phyloP scores from a whole-genome alignment of 192 early-diverging fungal genomes.

The Coemansia sp. region DNA sequence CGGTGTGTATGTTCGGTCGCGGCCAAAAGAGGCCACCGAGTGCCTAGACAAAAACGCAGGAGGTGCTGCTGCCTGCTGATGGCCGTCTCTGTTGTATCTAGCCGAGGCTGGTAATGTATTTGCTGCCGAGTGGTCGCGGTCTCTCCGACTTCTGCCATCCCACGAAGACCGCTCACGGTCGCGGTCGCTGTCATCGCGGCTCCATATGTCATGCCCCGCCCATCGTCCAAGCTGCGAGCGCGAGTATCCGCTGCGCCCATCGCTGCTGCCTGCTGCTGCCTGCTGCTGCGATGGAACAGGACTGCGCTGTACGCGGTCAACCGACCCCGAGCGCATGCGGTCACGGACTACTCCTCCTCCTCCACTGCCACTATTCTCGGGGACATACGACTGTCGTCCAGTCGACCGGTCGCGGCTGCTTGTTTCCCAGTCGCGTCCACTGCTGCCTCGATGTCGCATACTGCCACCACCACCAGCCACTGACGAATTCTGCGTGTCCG shows the following conservation, averaged over 20 bases:
- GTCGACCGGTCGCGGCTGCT: slow-evolving; percentile 18
- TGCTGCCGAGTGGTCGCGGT: slow-evolving; percentile 11
- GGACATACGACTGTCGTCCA: slow-evolving; percentile 2
- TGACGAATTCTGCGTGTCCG: slow-evolving; percentile 24
- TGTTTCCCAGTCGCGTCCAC: slow-evolving; percentile 22
- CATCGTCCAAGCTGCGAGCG: slow-evolving; percentile 17
- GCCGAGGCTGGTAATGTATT: not conserved
- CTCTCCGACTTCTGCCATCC: slow-evolving; percentile 8
- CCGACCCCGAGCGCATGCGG: slow-evolving; percentile 15
- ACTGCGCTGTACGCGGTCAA: slow-evolving; percentile 14
- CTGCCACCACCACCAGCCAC: not conserved
- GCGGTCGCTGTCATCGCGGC: slow-evolving; percentile 14
- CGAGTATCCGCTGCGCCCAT: slow-evolving; percentile 5
- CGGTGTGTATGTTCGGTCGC: slow-evolving; percentile 3
- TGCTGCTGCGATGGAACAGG: not conserved
- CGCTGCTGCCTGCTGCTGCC: not conserved
- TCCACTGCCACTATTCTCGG: not conserved
- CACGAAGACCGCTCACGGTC: slow-evolving; percentile 12
- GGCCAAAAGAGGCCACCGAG: slow-evolving; percentile 9
- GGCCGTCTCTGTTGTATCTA: slow-evolving; percentile 12
- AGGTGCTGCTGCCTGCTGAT: slow-evolving; percentile 14
- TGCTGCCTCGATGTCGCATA: slow-evolving; percentile 2
- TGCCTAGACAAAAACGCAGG: slow-evolving; percentile 17
- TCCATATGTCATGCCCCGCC: slow-evolving; percentile 15
- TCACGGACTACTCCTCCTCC: slow-evolving; percentile 18